Conservation (phyloP, 345 rosid species). For the Reutealis trisperma region DNA sequence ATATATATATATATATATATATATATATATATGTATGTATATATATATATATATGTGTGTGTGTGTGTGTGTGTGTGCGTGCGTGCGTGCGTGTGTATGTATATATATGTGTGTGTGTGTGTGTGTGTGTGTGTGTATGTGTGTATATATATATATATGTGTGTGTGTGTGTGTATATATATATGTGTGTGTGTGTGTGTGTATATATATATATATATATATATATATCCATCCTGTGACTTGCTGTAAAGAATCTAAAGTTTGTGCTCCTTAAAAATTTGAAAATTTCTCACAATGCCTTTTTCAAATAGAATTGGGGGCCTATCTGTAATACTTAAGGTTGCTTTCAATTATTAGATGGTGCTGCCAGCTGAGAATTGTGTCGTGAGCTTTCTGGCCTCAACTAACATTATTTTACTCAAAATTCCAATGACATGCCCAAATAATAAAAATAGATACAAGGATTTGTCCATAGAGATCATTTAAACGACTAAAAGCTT, state of each 20-base stretch:
- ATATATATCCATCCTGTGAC: too few species aligned
- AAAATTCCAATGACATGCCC: neutral
- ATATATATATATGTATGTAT: too few species aligned
- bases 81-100: too few species aligned
- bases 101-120: too few species aligned
- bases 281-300: neutral
- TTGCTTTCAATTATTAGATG: constrained; percentile 4
- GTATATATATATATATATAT: too few species aligned
- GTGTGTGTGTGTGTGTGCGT: too few species aligned
- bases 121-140: too few species aligned
- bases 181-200: too few species aligned
- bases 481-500: constrained; percentile 10
- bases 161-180: too few species aligned
- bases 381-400: neutral
- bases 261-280: neutral
- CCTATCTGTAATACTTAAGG: neutral
- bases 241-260: neutral
- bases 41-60: too few species aligned
- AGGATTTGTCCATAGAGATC: neutral
- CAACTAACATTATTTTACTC: constrained; percentile 6
- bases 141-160: too few species aligned
- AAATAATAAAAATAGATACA: neutral
- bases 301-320: neutral
- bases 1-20: too few species aligned
- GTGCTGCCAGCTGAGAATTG: constrained; percentile 2